These are phyloP conservation scores for Cordyceps sp. DNA, from an alignment of 2,329 filamentous ascomycete species.

Conservation along the genomic window DNA sequence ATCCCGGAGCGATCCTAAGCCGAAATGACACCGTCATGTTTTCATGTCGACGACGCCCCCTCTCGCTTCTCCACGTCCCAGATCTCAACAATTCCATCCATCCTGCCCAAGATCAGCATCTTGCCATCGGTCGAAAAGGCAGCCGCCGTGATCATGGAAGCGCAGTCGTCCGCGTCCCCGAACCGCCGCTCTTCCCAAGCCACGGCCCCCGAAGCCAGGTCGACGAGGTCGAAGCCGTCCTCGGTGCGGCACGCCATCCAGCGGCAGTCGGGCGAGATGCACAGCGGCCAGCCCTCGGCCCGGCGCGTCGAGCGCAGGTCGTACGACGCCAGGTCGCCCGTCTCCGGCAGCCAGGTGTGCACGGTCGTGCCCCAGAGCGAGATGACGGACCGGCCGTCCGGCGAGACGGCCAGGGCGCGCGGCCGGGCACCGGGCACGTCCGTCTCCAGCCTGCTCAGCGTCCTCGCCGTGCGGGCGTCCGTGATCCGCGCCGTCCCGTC, in stretches of 20 bases:
- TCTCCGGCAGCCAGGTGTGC: constrained; percentile 18
- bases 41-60: too few species aligned
- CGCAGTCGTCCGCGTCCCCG: too few species aligned
- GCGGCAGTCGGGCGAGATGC: constrained; percentile 19
- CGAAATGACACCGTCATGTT: too few species aligned
- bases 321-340: constrained; percentile 17
- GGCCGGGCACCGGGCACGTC: constrained; percentile 11
- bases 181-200: constrained; percentile 9
- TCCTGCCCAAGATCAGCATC: constrained; percentile 15
- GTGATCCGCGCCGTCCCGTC: constrained; percentile 22
- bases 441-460: constrained; percentile 19
- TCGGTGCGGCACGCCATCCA: constrained; percentile 23
- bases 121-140: constrained; percentile 16
- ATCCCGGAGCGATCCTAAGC: too few species aligned
- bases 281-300: constrained; percentile 23
- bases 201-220: constrained; percentile 16
- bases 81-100: constrained; percentile 17
- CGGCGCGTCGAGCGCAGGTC: constrained; percentile 15
- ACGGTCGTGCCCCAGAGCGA: constrained; percentile 21
- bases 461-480: constrained; percentile 13
- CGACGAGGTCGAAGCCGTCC: constrained; percentile 23
- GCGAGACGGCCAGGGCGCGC: constrained; percentile 16
- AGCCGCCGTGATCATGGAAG: constrained; percentile 18
- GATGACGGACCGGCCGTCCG: constrained; percentile 15
- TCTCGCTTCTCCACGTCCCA: constrained; percentile 11